Base-by-base conservation (phyloP, 2,329 filamentous ascomycete genomes). In the Botryosphaeria agaves region DNA sequence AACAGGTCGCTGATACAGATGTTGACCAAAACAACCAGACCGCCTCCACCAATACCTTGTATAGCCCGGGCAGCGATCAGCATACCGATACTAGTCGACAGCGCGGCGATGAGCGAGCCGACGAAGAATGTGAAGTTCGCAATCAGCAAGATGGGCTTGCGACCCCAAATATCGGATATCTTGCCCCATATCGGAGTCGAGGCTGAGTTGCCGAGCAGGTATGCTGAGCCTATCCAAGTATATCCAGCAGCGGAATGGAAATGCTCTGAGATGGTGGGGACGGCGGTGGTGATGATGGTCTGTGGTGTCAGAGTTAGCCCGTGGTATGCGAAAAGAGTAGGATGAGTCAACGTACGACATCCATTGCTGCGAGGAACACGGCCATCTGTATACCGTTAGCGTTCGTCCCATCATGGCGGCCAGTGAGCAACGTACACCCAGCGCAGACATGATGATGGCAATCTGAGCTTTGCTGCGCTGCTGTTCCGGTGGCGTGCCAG, bases 1-100 rank as follows among this genome's bases (percentile, higher is more conserved):
- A 77, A 76, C 17, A 76, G 44, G 49, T 77, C 72, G 4, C 63
- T 64, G 32, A 78, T 72, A 38, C 58, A 59, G 32, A 77, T 76
- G 42, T 74, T 73, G 33, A 70, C 66, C 28, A 77, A 48, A n/a
- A 68, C 64, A 21, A 76, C 62, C 30, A 77, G 52, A 3, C 72
- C 73, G 32, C 73, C 73, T 20, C 67, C 70, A 7, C 69, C 73
- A 24, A 69, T 57, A 41, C 73, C 73, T 44, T 78, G 73, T 20
- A 77, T 56, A 0, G 66, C 66, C 43, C 73, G 55, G 14, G 68
- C 70, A 3, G 61, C 62, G 32, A 78, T 64, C 20, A 77, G 56
- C 66, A 76, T 74, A 17, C 62, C 56, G 40, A 76, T 67, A 37
- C 60, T 70, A 32, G 59, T 57, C 5, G 68, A 56, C 16, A 73